Evolutionary conservation across 2,329 filamentous ascomycete species (phyloP), one percentile per base, ranked within the genome.

Genomic region (Xylariaceae sp.): DNA sequence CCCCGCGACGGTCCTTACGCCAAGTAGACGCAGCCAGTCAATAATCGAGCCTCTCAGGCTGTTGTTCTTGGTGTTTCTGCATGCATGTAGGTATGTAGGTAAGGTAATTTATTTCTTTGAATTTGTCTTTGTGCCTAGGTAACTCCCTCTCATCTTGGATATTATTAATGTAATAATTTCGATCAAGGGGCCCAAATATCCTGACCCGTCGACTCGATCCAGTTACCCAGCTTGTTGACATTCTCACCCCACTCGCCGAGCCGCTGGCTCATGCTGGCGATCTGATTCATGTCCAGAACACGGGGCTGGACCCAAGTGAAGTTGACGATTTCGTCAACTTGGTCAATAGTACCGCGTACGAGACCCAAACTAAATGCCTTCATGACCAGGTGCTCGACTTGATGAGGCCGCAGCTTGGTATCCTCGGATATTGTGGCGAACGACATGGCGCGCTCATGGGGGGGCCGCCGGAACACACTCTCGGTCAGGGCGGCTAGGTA

Each of bases 281-380:
- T 96, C 77, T 97, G 94, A 73, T 84, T 85, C 84, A 91, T 90
- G 72, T 97, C 94, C 63, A 99, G 76, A 34, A 99, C 91, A 81
- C 97, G 97, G 27, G 94, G 94, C 76, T 99, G 94, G 56, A 99
- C 94, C 94, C 94, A 99, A 67, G 92, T 92, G 73, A 99, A 96
- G 70, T 91, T 85, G 43, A 94, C 94, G 63, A 97, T 85, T 73
- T 91, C 87, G 47, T 90, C 90, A 34, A 99, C 94, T 75, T 99
- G 92, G 71, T 99, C 94, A 66, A 99, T 97, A 54, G 88, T 94
- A 45, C 94, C 94, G 63, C 87, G 83, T 63, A 99, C 76, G 64
- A 99, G 77, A 0, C 94, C 94, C 64, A 99, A 74, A 68, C 91
- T 96, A 66, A 99, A 75, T n/a, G 94, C 94, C 79, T 96, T 97